Evolutionary conservation across 2,329 filamentous ascomycete genomes (phyloP).

Genomic region (Aspergillus fructus): DNA sequence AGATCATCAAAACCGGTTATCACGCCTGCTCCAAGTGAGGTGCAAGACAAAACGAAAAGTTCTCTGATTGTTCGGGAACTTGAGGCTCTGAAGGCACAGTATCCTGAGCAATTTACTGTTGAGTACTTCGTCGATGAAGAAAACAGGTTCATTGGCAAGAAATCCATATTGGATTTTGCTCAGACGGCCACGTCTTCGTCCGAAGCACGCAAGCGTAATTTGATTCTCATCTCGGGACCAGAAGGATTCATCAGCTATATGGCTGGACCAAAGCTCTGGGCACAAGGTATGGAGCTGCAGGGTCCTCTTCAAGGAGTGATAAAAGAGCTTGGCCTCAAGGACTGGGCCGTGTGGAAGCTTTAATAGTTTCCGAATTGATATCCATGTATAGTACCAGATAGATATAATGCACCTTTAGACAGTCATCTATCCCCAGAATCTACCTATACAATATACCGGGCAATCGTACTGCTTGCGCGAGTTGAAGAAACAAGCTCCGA

Average conservation of each 20-base stretch:
- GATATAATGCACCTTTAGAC: neutral
- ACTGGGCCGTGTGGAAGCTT: conserved; percentile 61
- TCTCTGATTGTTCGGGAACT: conserved; percentile 61
- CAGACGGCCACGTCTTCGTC: conserved; percentile 22
- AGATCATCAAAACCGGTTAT: conserved; percentile 13
- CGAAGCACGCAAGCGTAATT: conserved; percentile 31
- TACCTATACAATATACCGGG: neutral
- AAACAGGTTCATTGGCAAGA: conserved; percentile 60
- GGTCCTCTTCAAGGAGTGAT: conserved; percentile 71
- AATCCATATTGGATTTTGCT: conserved; percentile 45
- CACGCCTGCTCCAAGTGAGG: neutral
- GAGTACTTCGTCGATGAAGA: conserved; percentile 84
- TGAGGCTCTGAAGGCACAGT: conserved; percentile 58
- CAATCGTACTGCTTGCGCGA: neutral
- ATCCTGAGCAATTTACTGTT: conserved; percentile 60
- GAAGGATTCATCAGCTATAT: conserved; percentile 83
- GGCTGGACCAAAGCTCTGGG: conserved; percentile 77
- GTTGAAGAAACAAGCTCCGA: conserved; percentile 9
- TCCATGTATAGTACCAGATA: neutral
- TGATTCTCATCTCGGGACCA: conserved; percentile 85
- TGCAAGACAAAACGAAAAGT: neutral
- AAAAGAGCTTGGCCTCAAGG: conserved; percentile 57
- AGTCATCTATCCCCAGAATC: neutral
- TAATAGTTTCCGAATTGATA: conserved; percentile 29
- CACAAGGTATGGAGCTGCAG: conserved; percentile 69